Base-by-base conservation (phyloP, 1,284 basidiomycete genomes). In the Ceratobasidium sp. region DNA sequence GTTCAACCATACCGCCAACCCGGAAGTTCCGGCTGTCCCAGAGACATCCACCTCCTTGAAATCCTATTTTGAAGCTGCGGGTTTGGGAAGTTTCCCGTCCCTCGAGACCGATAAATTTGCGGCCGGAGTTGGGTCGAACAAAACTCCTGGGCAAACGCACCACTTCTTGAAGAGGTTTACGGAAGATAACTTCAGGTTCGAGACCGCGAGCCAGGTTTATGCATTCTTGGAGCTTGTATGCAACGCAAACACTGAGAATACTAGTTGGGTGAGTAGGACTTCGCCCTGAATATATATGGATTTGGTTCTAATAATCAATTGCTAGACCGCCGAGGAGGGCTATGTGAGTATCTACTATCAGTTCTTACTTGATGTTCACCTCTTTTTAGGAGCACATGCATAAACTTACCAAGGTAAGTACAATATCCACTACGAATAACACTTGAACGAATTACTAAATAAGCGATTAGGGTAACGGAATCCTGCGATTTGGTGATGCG, bases 61-160 rank as follows among this genome's bases (percentile, higher is more conserved):
- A 42, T 70, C 79, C 33, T 56, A 80, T 23, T 57, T 65, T 0
- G 1, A 7, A 10, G 28, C 68, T 15, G 77, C 67, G 71, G 64
- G 71, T 75, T 28, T 78, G 57, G 82, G 84, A 77, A 56, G 83
- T 7, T 75, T 86, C 23, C 84, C 86, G 0, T 87, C 87, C 0
- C 90, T 89, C 80, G 83, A 33, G 26, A 69, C 46, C 20, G 86
- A 88, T 77, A 82, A 82, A 2, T 87, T 86, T 79, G 85, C 86
- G 66, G 79, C 83, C 26, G 80, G 79, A 9, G 81, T 73, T 5
- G 69, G 80, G 0, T 68, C 78, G 17, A 82, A 81, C 0, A 80
- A 88, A 50, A 86, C 86, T 5, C 90, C 90, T 0, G 83, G 84
- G 40, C 86, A 90, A 74, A 87, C 87, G 0, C 91, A 92, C 56